Conservation (phyloP, 2,329 filamentous ascomycete genomes). For the Penicillium sp. region DNA sequence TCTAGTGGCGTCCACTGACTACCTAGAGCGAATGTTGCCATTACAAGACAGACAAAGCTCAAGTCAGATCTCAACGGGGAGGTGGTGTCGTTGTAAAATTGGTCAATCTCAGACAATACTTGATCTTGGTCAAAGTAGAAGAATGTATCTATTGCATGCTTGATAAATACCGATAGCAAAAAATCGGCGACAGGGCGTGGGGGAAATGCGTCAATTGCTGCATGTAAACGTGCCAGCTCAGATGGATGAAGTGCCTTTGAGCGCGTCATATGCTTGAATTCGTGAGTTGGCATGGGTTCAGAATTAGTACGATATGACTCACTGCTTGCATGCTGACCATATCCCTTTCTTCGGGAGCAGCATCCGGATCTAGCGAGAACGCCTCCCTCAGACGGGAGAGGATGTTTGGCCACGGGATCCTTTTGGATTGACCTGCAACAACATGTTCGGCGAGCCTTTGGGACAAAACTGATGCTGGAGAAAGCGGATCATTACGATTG, state of each 20-base stretch:
- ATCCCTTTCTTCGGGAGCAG: slow-evolving; percentile 4
- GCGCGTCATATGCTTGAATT: slow-evolving; percentile 4
- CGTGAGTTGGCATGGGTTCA: background rate
- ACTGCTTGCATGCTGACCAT: slow-evolving; percentile 15
- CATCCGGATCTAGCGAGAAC: slow-evolving; percentile 10
- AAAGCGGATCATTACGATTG: slow-evolving; percentile 16
- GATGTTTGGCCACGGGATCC: slow-evolving; percentile 11
- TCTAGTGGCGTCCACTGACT: slow-evolving; percentile 32
- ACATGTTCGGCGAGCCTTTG: slow-evolving; percentile 11
- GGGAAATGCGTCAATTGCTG: slow-evolving; percentile 11
- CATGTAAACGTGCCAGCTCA: slow-evolving; percentile 4
- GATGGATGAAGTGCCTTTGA: slow-evolving; percentile 6
- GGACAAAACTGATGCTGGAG: slow-evolving; percentile 7
- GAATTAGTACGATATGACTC: background rate
- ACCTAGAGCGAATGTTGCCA: slow-evolving; percentile 23
- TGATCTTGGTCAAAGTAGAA: slow-evolving; percentile 18
- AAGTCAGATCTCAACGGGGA: slow-evolving; percentile 10
- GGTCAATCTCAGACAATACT: slow-evolving; percentile 11
- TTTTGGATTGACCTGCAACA: slow-evolving; percentile 7
- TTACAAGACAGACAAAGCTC: slow-evolving; percentile 13
- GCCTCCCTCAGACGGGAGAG: slow-evolving; percentile 14
- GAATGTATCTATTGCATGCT: slow-evolving; percentile 16
- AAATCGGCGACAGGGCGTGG: slow-evolving; percentile 14
- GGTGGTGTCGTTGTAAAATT: slow-evolving; percentile 8
- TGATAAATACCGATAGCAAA: slow-evolving; percentile 13